Evolutionary conservation across 768 basidiomycete species (phyloP).

Genomic region (Cyathus striatus): DNA sequence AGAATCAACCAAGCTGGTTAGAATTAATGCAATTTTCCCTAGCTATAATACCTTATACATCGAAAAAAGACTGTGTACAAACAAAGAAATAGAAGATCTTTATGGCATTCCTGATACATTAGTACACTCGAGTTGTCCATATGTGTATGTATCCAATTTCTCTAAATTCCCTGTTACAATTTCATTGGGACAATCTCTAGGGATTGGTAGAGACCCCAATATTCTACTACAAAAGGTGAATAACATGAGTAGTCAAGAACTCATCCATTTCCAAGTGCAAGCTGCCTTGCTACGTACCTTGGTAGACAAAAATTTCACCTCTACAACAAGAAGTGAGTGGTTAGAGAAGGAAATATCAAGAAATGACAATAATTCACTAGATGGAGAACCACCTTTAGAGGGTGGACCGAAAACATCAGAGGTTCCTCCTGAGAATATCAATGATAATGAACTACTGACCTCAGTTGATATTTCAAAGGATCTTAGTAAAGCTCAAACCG

Average conservation of each 20-base stretch:
- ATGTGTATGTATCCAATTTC: constrained; percentile 6
- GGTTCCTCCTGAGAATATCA: constrained; percentile 9
- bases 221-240: constrained; percentile 10
- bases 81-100: constrained; percentile 4
- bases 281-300: not conserved
- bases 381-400: constrained; percentile 15
- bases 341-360: constrained; percentile 1
- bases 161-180: constrained; percentile 6
- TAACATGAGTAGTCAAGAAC: not conserved
- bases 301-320: not conserved
- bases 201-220: constrained; percentile 4
- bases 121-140: constrained; percentile 1
- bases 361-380: constrained; percentile 7
- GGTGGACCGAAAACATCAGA: constrained; percentile 24
- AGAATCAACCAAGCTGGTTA: constrained; percentile 5
- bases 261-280: not conserved
- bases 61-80: constrained; percentile 4
- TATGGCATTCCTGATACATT: constrained; percentile 11
- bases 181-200: constrained; percentile 9
- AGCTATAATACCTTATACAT: constrained; percentile 5
- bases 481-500: not conserved
- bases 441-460: not conserved
- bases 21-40: constrained; percentile 3
- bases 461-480: constrained; percentile 7
- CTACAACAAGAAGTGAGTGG: not conserved